phyloP scores from a whole-genome alignment of 176 grass and related monocot genomes.

The Areca catechu region DNA sequence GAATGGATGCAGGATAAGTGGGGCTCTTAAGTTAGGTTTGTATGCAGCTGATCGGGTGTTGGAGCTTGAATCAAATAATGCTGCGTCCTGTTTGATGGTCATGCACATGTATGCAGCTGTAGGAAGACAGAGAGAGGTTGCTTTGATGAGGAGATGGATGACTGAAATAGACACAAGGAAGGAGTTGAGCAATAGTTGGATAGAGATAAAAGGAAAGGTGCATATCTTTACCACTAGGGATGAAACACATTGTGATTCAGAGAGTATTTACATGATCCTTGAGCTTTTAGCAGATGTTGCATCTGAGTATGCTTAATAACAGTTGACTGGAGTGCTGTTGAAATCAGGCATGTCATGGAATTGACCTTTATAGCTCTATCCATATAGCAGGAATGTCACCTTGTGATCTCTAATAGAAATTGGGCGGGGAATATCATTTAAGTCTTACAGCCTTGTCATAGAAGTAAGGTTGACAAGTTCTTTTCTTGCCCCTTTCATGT shows the following conservation, averaged over 20 bases:
- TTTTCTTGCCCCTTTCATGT: too few species aligned
- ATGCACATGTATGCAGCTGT: background rate
- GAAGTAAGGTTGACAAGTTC: too few species aligned
- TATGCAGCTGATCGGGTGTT: background rate
- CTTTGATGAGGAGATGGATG: background rate
- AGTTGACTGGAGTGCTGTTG: too few species aligned
- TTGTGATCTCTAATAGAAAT: too few species aligned
- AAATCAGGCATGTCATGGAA: too few species aligned
- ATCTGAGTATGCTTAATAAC: background rate
- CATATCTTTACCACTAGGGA: background rate
- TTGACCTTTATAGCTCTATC: too few species aligned
- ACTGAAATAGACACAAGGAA: background rate
- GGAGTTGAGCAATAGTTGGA: constrained; percentile 2
- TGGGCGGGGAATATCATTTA: too few species aligned
- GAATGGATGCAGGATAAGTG: background rate
- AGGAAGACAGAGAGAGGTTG: background rate
- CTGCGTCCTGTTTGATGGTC: background rate
- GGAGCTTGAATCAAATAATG: constrained; percentile 2
- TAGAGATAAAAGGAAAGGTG: background rate
- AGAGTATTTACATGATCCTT: constrained; percentile 4
- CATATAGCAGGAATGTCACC: too few species aligned
- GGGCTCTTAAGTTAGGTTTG: background rate
- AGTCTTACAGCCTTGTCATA: too few species aligned
- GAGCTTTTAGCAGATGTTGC: background rate
- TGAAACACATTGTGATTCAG: background rate